Conservation (phyloP, 2,329 filamentous ascomycete genomes). For the Neonectria sp. region DNA sequence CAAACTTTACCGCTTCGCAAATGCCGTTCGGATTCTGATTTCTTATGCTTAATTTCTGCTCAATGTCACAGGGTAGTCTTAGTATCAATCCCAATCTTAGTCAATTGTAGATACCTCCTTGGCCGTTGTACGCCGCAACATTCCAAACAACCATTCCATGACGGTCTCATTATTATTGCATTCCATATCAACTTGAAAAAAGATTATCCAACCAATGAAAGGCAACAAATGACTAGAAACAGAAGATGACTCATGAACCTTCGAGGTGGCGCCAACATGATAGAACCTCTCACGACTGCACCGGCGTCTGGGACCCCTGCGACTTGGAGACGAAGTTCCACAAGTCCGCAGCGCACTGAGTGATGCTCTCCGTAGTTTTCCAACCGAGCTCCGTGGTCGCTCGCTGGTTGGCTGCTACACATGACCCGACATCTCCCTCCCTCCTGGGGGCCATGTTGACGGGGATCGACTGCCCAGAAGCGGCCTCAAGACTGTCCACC, state of each 20-base stretch:
- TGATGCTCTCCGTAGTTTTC: constrained; percentile 39
- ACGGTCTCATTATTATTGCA: background rate
- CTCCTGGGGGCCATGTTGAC: constrained; percentile 52
- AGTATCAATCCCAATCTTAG: background rate
- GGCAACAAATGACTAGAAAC: background rate
- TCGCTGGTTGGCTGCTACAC: constrained; percentile 58
- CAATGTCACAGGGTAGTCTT: too few species aligned
- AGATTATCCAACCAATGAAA: background rate
- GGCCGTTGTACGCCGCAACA: too few species aligned
- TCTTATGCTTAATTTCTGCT: too few species aligned
- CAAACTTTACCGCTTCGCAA: too few species aligned
- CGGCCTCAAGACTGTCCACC: constrained; percentile 56
- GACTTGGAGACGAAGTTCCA: constrained; percentile 33
- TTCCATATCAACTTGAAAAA: background rate
- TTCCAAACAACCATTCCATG: too few species aligned
- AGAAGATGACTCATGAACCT: background rate
- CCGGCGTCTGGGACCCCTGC: constrained; percentile 8
- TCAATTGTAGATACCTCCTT: background rate
- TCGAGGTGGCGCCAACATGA: background rate
- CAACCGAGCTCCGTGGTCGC: constrained; percentile 60
- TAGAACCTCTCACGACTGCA: background rate
- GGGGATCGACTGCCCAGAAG: constrained; percentile 55
- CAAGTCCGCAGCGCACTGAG: constrained; percentile 31
- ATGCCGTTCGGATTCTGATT: too few species aligned
- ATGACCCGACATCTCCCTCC: constrained; percentile 60